Conservation (phyloP, 129 eudicot species). For the Solidago caesia region DNA sequence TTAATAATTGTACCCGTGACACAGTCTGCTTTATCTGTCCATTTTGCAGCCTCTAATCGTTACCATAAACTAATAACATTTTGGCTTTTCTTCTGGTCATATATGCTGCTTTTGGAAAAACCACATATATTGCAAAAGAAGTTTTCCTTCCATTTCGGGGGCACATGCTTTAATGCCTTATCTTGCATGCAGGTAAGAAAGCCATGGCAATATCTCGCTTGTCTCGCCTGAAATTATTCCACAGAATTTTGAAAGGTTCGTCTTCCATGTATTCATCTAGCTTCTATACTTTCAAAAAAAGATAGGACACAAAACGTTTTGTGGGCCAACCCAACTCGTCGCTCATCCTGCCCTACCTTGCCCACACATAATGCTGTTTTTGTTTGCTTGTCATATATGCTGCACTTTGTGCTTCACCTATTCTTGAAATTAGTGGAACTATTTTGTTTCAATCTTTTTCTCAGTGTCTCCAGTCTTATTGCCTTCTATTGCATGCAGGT, state of each 20-base stretch:
- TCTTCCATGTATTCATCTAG: background rate
- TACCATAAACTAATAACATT: background rate
- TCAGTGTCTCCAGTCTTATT: background rate
- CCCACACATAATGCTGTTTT: background rate
- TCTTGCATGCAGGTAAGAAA: slow-evolving; percentile 4
- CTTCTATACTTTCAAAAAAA: background rate
- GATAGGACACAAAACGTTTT: background rate
- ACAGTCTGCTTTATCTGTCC: too few species aligned
- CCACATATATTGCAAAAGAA: background rate
- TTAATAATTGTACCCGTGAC: too few species aligned
- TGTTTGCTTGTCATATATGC: background rate
- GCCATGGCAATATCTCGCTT: slow-evolving; percentile 1
- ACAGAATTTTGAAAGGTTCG: background rate
- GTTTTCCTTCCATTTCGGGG: too few species aligned
- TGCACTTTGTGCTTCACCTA: background rate
- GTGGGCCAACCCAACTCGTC: background rate
- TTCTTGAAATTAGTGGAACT: background rate
- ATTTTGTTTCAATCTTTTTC: background rate
- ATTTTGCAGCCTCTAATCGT: too few species aligned
- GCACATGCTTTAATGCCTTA: background rate
- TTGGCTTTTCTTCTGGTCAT: background rate
- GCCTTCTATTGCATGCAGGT: background rate
- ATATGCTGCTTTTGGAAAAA: slow-evolving; percentile 3
- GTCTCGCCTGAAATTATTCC: background rate
- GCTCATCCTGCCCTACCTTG: background rate